Base-by-base conservation (phyloP, 164 flowering plant genomes). In the Cinnamomum micranthum region DNA sequence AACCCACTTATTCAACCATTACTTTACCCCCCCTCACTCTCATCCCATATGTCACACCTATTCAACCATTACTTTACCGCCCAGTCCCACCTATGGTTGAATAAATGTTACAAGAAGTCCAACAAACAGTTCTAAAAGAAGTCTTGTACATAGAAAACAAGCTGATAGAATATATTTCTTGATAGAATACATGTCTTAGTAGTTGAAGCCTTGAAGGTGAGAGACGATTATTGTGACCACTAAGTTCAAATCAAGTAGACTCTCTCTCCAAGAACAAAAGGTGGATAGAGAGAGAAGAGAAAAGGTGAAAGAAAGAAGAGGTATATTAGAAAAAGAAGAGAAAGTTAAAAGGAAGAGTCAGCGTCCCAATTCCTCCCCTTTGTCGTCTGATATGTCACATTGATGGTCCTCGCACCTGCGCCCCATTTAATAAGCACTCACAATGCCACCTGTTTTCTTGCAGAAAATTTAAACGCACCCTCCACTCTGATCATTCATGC, bases 1-100 rank as follows among this genome's bases (percentile, higher is more conserved):
- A 65, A 25, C 68, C 33, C 24, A 25, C 68, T 24, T 65, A 64
- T 65, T 65, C 68, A 65, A 65, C 68, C 28, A 23, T 65, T 65
- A 25, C 68, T 12, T 65, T 65, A 17, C 9, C 22, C 22, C 22
- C 17, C 23, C 10, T 28, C 31, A 28, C 5, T 28, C 31, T 28
- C 31, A 28, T 28, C 31, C 31, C 31, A 28, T 28, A 28, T 28
- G 31, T 28, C 23, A 64, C 23, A 64, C 67, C 11, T 64, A 64
- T 64, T 64, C 67, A 64, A 64, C 67, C 28, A 22, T 64, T 64
- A 25, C 67, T 11, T 64, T 64, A 15, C 22, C 22, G 7, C 19
- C 12, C 47, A 5, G 35, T 31, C 6, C 10, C 47, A 9, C 47
- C 47, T 7, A 41, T 7, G 47, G 47, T 9, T 41, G 47, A 41